phyloP scores from a whole-genome alignment of 2,329 filamentous ascomycete species.

The Colletotrichum musae region DNA sequence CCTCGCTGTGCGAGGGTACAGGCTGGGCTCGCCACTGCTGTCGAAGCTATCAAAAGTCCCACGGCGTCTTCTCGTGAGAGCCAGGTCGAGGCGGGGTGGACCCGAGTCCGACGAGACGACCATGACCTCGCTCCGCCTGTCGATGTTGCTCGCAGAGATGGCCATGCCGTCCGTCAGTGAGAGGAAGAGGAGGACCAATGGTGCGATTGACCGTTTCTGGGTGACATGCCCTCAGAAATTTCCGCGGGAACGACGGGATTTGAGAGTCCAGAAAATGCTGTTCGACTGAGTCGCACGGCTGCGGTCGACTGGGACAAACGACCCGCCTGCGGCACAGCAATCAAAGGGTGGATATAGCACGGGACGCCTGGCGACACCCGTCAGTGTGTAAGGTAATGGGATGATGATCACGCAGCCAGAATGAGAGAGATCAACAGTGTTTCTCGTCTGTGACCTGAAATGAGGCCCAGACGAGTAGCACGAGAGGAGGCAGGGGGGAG shows the following conservation, averaged over 20 bases:
- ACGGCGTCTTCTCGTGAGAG: constrained; percentile 23
- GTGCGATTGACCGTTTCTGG: constrained; percentile 12
- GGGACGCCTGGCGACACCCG: constrained; percentile 22
- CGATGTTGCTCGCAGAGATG: constrained; percentile 18
- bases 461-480: background rate
- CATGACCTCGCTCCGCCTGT: constrained; percentile 34
- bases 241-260: background rate
- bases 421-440: constrained; percentile 1
- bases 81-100: constrained; percentile 38
- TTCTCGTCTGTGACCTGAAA: background rate
- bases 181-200: background rate
- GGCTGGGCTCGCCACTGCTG: constrained; percentile 25
- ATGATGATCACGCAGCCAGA: constrained; percentile 9
- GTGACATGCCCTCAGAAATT: constrained; percentile 20
- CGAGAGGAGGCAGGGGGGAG: background rate
- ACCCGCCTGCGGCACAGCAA: constrained; percentile 27
- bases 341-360: constrained; percentile 13
- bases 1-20: constrained; percentile 35
- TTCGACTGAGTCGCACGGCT: constrained; percentile 24
- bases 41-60: constrained; percentile 40
- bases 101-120: constrained; percentile 36
- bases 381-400: constrained; percentile 7
- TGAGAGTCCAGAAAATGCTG: constrained; percentile 11
- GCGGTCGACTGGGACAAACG: background rate
- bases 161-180: constrained; percentile 24